A percentile compares a stretch with the other conserved stretches of the same genome.
Conservation (phyloP, 495 filamentous ascomycete genomes). For the Penicillium simplicissimum region DNA sequence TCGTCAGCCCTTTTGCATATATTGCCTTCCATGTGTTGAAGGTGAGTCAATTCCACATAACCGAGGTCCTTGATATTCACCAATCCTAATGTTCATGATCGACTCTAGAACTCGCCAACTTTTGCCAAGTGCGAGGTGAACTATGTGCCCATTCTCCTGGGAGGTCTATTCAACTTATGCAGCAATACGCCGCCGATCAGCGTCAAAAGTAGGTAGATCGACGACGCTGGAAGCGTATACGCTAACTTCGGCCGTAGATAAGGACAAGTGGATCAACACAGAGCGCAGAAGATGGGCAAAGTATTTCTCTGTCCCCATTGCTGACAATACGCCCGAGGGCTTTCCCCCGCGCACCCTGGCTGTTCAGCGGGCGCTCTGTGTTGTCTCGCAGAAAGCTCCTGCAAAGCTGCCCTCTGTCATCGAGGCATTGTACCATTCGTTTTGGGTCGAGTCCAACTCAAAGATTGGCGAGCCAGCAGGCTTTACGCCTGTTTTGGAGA, state of each 20-base stretch:
- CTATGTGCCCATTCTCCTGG: constrained; percentile 69
- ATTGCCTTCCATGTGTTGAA: constrained; percentile 63
- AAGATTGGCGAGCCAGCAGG: constrained; percentile 53
- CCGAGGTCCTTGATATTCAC: background rate
- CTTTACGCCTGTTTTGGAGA: constrained; percentile 46
- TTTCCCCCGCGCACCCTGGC: constrained; percentile 61
- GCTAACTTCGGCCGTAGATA: constrained; percentile 49
- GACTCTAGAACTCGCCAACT: constrained; percentile 55
- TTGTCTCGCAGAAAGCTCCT: constrained; percentile 39
- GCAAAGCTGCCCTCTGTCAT: constrained; percentile 46
- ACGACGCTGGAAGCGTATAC: too few relatives aligned
- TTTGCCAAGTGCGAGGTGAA: constrained; percentile 61
- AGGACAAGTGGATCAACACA: constrained; percentile 60
- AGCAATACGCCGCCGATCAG: constrained; percentile 63
- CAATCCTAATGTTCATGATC: background rate
- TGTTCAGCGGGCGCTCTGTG: constrained; percentile 51
- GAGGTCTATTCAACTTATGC: constrained; percentile 67
- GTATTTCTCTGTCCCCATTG: constrained; percentile 62
- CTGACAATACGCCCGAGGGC: constrained; percentile 45
- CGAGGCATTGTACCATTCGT: constrained; percentile 53
- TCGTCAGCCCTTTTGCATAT: constrained; percentile 71
- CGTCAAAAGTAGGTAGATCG: constrained; percentile 60
- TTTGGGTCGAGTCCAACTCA: constrained; percentile 55
- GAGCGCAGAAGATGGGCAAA: constrained; percentile 65
- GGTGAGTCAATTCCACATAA: constrained; percentile 39